Base-by-base conservation (phyloP, 148 eudicot species). In the Rhododendron ovatum region DNA sequence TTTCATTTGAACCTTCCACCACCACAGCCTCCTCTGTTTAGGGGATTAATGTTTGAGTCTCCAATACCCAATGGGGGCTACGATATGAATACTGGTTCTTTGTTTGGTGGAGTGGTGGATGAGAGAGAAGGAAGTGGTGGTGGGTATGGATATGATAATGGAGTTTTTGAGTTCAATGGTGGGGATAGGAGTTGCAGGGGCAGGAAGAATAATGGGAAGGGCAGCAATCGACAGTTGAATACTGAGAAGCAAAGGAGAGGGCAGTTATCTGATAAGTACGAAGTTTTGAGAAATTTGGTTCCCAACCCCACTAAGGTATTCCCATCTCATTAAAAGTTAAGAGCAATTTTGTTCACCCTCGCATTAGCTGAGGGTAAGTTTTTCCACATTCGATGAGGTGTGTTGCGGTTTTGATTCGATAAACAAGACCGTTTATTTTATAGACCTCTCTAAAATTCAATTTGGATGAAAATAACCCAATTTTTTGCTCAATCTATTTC, bases 181-280 rank as follows among this genome's bases (percentile, higher is more conserved):
- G 75, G 37, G 43, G 93, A 93, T 35, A 85, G 88, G 71, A 89
- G 83, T 26, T 80, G 91, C 79, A 80, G 86, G 75, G 89, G 80
- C 86, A 92, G 88, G 55, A 87, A 84, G 2, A 88, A 91, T 26
- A 90, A 89, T 12, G 91, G 92, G 14, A 96, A 93, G 63, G 90
- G 94, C 28, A 88, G 88, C 24, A 93, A n/a, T 26, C 76, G 94
- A 79, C 93, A 90, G 85, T 93, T 92, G 84, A 94, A 94, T 22
- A 95, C 98, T 86, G 99, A 96, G 77, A 90, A 90, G 85, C 94
- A 94, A 83, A 92, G 98, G 82, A 93, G 99, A 86, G 91, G 87
- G 24, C 91, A 92, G 28, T 88, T 93, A 85, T 92, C 90, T 88
- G 93, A 87, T 47, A 92, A 92, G 87, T 96, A 84, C 84, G 45